Conservation (phyloP, 1,139 yeast species). For the Diutina ranongensis region DNA sequence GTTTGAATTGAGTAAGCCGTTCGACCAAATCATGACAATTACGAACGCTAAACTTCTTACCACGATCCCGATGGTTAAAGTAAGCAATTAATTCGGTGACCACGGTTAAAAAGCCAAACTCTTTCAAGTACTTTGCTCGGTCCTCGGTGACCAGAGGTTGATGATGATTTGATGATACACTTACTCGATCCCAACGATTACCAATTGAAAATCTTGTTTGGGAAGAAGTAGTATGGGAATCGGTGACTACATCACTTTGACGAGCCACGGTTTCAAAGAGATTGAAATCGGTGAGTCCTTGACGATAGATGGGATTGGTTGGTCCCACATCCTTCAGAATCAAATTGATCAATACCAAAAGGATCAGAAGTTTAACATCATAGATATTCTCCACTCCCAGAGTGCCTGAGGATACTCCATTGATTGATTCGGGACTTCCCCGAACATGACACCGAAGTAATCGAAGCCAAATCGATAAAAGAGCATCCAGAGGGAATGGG, state of each 20-base stretch:
- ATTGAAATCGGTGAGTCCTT: constrained; percentile 4
- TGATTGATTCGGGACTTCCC: background rate
- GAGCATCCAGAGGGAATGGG: background rate
- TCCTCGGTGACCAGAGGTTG: background rate
- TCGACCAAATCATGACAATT: constrained; percentile 5
- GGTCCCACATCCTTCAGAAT: background rate
- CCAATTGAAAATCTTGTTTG: background rate
- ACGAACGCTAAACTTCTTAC: constrained; percentile 5
- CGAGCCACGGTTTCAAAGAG: constrained; percentile 3
- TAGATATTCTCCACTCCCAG: constrained; percentile 4
- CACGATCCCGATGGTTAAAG: constrained; percentile 1
- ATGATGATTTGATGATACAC: background rate
- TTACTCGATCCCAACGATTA: constrained; percentile 1
- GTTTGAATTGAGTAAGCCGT: background rate
- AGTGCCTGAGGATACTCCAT: background rate
- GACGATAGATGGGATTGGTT: background rate
- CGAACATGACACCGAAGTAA: constrained; percentile 2
- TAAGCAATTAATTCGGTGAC: background rate
- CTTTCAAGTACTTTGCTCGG: background rate
- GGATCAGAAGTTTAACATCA: constrained; percentile 4
- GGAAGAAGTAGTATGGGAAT: background rate
- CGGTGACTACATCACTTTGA: background rate
- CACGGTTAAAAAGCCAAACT: constrained; percentile 2
- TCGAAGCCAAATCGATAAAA: constrained; percentile 2
- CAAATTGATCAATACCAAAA: background rate